Evolutionary conservation across 345 rosid species (phyloP).

Genomic region (Pistacia integerrima): DNA sequence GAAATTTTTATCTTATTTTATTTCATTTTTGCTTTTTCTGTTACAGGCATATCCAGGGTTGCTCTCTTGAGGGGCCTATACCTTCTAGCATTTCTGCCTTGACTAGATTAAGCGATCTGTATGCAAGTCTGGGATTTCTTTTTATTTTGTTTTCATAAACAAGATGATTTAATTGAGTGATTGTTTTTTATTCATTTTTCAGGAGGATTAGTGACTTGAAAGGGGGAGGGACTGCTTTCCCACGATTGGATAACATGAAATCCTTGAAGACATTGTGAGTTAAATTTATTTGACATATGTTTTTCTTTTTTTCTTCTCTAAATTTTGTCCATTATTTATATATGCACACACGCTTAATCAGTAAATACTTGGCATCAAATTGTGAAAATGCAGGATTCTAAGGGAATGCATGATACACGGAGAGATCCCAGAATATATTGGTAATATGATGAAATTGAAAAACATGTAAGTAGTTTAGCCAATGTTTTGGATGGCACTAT

Average conservation of each 20-base stretch:
- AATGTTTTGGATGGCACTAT: conserved; percentile 2
- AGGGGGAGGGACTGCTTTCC: conserved; percentile 62
- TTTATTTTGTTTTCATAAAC: neutral
- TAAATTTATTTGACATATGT: conserved; percentile 4
- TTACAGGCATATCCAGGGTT: conserved; percentile 78
- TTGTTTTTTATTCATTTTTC: conserved; percentile 16
- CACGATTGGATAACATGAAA: conserved; percentile 45
- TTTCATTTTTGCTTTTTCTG: conserved; percentile 8
- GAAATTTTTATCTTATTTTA: neutral
- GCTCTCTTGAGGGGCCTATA: conserved; percentile 73
- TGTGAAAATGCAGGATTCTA: conserved; percentile 49
- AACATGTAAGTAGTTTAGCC: conserved; percentile 54
- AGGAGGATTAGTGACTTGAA: conserved; percentile 85
- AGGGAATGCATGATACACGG: conserved; percentile 67
- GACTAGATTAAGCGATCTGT: conserved; percentile 74
- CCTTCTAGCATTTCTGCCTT: conserved; percentile 69
- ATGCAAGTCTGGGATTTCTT: conserved; percentile 30
- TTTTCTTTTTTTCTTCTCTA: neutral
- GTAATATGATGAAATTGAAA: conserved; percentile 60
- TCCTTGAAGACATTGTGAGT: conserved; percentile 83
- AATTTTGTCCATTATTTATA: neutral
- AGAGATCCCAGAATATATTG: conserved; percentile 62
- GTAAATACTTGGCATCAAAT: conserved; percentile 6
- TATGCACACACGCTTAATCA: neutral
- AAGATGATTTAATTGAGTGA: conserved; percentile 1